Conservation (phyloP, 2,329 filamentous ascomycete species). For the Penicillium sp. region DNA sequence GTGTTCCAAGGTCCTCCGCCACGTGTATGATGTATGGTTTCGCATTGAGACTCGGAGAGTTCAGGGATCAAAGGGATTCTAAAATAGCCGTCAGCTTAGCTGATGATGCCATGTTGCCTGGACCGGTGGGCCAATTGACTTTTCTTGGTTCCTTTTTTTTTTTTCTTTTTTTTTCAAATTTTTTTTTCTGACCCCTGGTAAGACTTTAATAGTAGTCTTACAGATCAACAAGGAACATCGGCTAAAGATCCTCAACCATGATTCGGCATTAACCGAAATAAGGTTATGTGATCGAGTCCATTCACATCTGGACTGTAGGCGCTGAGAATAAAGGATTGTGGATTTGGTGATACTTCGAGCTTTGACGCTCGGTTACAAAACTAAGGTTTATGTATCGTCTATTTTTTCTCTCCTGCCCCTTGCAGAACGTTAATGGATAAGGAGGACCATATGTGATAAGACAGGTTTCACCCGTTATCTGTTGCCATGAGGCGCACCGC, state of each 20-base stretch:
- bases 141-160: too few species aligned
- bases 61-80: background rate
- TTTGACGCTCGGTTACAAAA: background rate
- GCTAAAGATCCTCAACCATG: background rate
- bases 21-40: background rate
- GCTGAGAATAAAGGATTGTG: background rate
- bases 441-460: background rate
- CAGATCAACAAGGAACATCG: background rate
- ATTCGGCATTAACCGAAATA: background rate
- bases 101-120: background rate
- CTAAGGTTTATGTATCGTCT: background rate
- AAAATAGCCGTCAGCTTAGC: background rate
- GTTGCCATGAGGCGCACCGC: background rate
- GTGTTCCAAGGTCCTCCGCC: background rate
- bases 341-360: background rate
- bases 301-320: background rate
- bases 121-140: background rate
- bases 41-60: background rate
- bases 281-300: background rate
- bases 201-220: background rate
- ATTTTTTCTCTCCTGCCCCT: background rate
- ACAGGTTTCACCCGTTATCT: conserved; percentile 1
- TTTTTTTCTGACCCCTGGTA: background rate
- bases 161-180: too few species aligned
- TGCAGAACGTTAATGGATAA: background rate